Conservation (phyloP, 2,329 filamentous ascomycete species). For the Xylariaceae sp. region DNA sequence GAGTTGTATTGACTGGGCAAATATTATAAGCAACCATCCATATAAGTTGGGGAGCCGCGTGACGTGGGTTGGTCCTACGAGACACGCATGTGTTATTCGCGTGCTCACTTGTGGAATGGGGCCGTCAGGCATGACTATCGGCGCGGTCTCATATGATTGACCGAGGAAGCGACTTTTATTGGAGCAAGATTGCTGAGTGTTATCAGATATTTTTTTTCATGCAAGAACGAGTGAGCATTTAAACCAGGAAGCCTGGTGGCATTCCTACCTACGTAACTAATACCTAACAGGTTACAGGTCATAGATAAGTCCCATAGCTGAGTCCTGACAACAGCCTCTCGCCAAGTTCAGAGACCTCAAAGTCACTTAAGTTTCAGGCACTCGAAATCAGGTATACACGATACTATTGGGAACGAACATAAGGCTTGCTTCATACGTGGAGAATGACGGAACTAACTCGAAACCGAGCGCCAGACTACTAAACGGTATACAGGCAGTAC, state of each 20-base stretch:
- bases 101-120: background rate
- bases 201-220: background rate
- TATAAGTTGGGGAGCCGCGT: background rate
- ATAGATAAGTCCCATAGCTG: no score
- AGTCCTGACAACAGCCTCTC: background rate
- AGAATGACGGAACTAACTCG: background rate
- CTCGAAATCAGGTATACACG: background rate
- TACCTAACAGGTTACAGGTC: background rate
- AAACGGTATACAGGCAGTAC: background rate
- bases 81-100: background rate
- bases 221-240: background rate
- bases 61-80: background rate
- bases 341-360: background rate
- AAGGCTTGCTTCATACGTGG: background rate
- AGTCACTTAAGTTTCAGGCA: background rate
- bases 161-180: background rate
- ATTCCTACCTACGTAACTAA: background rate
- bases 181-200: background rate
- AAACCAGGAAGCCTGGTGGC: background rate
- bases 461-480: background rate
- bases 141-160: background rate
- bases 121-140: background rate
- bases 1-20: background rate
- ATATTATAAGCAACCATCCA: background rate
- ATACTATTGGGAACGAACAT: background rate